Evolutionary conservation across 305 asterid species (phyloP).

Genomic region (Andrographis paniculata): DNA sequence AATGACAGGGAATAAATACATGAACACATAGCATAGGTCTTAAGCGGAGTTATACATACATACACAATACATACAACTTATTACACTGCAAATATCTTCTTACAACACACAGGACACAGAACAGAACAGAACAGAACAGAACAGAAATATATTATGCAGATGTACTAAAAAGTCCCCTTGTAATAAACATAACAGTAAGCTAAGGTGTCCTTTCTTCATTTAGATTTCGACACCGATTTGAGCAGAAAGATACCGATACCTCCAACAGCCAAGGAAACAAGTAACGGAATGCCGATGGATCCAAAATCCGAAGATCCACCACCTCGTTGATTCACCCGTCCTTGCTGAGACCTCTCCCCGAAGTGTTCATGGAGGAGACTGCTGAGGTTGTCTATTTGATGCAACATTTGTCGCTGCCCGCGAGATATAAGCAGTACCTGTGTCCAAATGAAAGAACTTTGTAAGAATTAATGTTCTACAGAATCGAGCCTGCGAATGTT

Average conservation of each 20-base stretch:
- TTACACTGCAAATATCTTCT: too few relatives aligned
- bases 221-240: slow-evolving; percentile 39
- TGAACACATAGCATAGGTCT: too few relatives aligned
- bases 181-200: too few relatives aligned
- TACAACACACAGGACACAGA: too few relatives aligned
- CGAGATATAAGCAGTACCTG: slow-evolving; percentile 55
- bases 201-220: slow-evolving; percentile 7
- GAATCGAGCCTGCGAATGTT: too few relatives aligned
- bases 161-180: too few relatives aligned
- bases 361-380: slow-evolving; percentile 44
- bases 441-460: neutral
- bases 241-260: slow-evolving; percentile 61
- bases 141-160: too few relatives aligned
- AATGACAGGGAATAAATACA: too few relatives aligned
- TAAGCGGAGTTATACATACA: too few relatives aligned
- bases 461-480: neutral
- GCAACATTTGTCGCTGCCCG: slow-evolving; percentile 73
- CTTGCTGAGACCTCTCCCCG: slow-evolving; percentile 49
- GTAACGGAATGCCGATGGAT: slow-evolving; percentile 40
- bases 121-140: too few relatives aligned
- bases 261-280: slow-evolving; percentile 58
- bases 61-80: too few relatives aligned
- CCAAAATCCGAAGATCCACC: slow-evolving; percentile 24
- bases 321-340: slow-evolving; percentile 21
- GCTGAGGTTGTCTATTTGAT: slow-evolving; percentile 70